A percentile compares a stretch with the other conserved stretches of the same genome.
Evolutionary conservation across 2,329 filamentous ascomycete species (phyloP).

Genomic region (Sporothrix variecibatus): DNA sequence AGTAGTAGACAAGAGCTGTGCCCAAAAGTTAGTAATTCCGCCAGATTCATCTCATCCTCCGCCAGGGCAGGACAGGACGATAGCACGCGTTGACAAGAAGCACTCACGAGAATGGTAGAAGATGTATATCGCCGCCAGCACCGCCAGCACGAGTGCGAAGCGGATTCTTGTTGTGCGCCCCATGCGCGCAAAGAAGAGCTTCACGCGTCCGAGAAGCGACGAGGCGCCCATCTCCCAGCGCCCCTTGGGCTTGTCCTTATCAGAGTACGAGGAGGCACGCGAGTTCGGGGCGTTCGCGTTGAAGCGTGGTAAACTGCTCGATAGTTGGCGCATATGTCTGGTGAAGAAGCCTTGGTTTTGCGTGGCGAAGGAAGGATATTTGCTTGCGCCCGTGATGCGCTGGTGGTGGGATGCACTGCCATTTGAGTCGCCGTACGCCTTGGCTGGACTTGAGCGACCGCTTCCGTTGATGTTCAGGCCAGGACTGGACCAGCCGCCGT

Average conservation of each 20-base stretch:
- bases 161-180: slow-evolving; percentile 67
- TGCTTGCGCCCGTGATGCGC: slow-evolving; percentile 68
- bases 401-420: slow-evolving; percentile 70
- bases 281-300: slow-evolving; percentile 39
- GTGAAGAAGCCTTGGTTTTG: slow-evolving; percentile 86
- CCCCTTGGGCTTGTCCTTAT: slow-evolving; percentile 76
- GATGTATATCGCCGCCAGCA: slow-evolving; percentile 63
- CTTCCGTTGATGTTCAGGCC: slow-evolving; percentile 27
- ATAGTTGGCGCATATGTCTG: slow-evolving; percentile 78
- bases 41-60: no score
- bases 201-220: slow-evolving; percentile 51
- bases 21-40: slow-evolving; percentile 28
- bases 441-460: slow-evolving; percentile 59
- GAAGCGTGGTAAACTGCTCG: slow-evolving; percentile 76
- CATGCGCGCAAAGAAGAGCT: slow-evolving; percentile 51
- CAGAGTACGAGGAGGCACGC: slow-evolving; percentile 55
- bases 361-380: slow-evolving; percentile 77
- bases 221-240: slow-evolving; percentile 53
- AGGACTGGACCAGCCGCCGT: slow-evolving; percentile 77
- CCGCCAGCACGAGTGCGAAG: slow-evolving; percentile 57
- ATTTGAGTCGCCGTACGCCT: slow-evolving; percentile 55
- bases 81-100: slow-evolving; percentile 2
- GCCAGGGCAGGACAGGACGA: background rate
- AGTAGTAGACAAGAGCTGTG: slow-evolving; percentile 59
- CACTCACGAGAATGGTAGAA: slow-evolving; percentile 75